Evolutionary conservation across 1,284 basidiomycete genomes (phyloP).

Genomic region (Erythrobasidium hasegawianum): DNA sequence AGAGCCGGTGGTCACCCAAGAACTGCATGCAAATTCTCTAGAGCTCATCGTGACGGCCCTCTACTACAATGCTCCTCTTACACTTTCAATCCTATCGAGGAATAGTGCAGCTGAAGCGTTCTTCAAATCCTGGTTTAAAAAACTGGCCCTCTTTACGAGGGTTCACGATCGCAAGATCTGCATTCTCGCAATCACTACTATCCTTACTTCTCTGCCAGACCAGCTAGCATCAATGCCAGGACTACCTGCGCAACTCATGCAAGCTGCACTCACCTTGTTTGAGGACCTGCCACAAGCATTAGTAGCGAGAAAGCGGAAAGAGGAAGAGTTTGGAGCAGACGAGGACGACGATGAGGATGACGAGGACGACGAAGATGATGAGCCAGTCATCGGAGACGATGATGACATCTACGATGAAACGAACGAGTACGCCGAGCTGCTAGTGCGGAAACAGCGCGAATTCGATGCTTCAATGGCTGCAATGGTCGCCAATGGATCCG

Average conservation of each 20-base stretch:
- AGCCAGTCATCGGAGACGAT: conserved; percentile 32
- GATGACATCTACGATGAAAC: conserved; percentile 42
- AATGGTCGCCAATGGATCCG: neutral
- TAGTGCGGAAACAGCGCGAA: conserved; percentile 19
- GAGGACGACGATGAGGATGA: conserved; percentile 32
- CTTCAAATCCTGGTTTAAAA: conserved; percentile 75
- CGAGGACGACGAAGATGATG: conserved; percentile 10
- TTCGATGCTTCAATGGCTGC: conserved; percentile 15
- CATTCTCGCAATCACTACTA: conserved; percentile 66
- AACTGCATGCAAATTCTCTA: conserved; percentile 70
- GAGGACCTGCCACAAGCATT: conserved; percentile 69
- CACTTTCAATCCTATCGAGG: conserved; percentile 63
- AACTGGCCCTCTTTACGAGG: conserved; percentile 63
- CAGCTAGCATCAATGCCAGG: conserved; percentile 63
- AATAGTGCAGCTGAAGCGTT: conserved; percentile 63
- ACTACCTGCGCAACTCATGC: conserved; percentile 68
- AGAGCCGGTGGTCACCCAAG: conserved; percentile 57
- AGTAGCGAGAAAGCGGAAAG: conserved; percentile 58
- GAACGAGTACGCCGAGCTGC: conserved; percentile 40
- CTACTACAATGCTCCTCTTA: conserved; percentile 78
- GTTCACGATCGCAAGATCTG: conserved; percentile 87
- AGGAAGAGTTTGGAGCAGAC: conserved; percentile 32
- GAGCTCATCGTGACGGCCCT: conserved; percentile 77
- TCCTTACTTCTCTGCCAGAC: conserved; percentile 64
- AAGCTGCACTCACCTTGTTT: conserved; percentile 65